Evolutionary conservation across 371 early-diverging fungal genomes (phyloP), one percentile per base, ranked within the genome.

Genomic region (Mortierella sp.): DNA sequence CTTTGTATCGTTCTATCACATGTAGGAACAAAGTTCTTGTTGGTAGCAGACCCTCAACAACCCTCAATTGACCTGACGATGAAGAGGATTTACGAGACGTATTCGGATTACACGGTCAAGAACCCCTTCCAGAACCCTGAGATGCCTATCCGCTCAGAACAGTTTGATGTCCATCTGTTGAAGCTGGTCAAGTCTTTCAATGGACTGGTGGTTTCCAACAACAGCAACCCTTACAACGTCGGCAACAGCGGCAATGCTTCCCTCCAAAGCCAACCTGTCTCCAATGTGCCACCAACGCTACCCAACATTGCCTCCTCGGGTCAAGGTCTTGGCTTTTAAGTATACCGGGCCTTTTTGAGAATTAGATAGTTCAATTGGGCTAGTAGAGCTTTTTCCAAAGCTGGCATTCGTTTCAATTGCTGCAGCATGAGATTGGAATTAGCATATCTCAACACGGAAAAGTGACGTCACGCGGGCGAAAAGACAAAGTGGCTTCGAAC

Each of bases 81-180:
- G 91, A 88, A 90, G 45, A 91, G 88, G 73, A 90, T 97, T 16
- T 98, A 99, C 74, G 94, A 94, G 69, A 85, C 95, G 9, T 99
- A 98, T 85, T 92, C 97, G 71, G 98, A 99, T 84, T 99, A 93
- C 85, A 99, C 96, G 40, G 96, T 99, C 94, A 98, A 98, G 89
- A 99, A 98, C 83, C 99, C 99, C 39, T 99, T 99, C 86, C 96
- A 99, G 90, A 96, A 94, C 66, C 95, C 97, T 26, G 99, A 99
- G 84, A 99, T 99, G 99, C 99, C 99, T 24, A 97, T 99, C 72
- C 94, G 98, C 24, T 96, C 95, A 5, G 99, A 98, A 66, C 91
- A 96, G 79, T 99, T 99, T 88, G 99, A 99, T 85, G 83, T 91
- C 26, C 89, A 93, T 71, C 79, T 98, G 52, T 71, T 87, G 41